Conservation (phyloP, 352 stramenopile species). For the Elongisporangium senticosum region DNA sequence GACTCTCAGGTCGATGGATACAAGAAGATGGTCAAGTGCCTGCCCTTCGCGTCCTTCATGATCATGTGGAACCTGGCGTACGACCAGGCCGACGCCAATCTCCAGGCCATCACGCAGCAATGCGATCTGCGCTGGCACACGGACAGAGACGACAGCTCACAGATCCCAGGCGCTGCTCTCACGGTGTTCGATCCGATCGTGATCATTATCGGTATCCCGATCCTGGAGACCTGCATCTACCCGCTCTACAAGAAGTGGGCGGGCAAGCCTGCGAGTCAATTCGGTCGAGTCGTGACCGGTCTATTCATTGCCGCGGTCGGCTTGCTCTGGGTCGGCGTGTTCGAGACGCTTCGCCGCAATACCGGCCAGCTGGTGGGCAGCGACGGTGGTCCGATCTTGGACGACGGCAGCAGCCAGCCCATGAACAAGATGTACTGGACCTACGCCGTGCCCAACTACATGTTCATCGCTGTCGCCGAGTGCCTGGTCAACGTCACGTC, state of each 20-base stretch:
- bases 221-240: conserved; percentile 30
- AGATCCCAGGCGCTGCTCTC: conserved; percentile 38
- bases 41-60: conserved; percentile 55
- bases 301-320: conserved; percentile 23
- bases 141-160: conserved; percentile 18
- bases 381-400: conserved; percentile 24
- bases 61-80: conserved; percentile 60
- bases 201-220: conserved; percentile 31
- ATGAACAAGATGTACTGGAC: conserved; percentile 64
- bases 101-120: conserved; percentile 56
- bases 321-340: conserved; percentile 30
- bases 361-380: conserved; percentile 17
- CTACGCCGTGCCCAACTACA: conserved; percentile 43
- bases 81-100: conserved; percentile 55
- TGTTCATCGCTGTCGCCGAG: conserved; percentile 49
- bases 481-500: conserved; percentile 59
- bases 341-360: conserved; percentile 38
- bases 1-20: conserved; percentile 35
- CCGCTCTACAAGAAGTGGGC: conserved; percentile 22
- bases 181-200: conserved; percentile 35
- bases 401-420: conserved; percentile 25
- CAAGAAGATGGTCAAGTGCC: conserved; percentile 44
- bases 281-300: conserved; percentile 19
- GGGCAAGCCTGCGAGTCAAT: conserved; percentile 23
- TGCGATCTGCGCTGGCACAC: conserved; percentile 37